phyloP scores from a whole-genome alignment of 2,329 filamentous ascomycete species.

The Alternaria consortialis region DNA sequence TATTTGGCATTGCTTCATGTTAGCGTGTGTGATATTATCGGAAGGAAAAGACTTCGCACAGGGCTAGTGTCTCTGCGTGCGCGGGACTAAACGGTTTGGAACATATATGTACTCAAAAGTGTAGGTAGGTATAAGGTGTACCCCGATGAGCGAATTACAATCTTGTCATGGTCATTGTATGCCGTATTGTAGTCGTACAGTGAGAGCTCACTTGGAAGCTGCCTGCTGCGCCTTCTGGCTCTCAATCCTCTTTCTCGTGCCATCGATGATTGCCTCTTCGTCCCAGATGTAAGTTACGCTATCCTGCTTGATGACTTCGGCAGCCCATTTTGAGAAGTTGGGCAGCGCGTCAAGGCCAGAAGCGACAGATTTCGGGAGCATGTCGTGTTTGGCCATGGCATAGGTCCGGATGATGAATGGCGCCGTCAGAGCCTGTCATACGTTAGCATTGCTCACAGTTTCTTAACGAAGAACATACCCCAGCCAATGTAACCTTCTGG shows the following conservation, averaged over 20 bases:
- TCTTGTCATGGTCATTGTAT: conserved; percentile 3
- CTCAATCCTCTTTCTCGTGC: conserved; percentile 34
- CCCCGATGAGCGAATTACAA: not conserved
- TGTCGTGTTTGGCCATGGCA: conserved; percentile 61
- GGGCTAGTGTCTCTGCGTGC: not conserved
- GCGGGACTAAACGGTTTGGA: not conserved
- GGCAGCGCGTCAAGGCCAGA: conserved; percentile 66
- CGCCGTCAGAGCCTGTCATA: conserved; percentile 65
- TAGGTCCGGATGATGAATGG: conserved; percentile 73
- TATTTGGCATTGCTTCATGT: conserved; percentile 13
- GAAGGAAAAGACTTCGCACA: conserved; percentile 10
- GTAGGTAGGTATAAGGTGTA: conserved; percentile 10
- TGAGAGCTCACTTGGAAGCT: conserved; percentile 23
- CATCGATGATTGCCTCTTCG: conserved; percentile 35
- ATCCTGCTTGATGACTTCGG: conserved; percentile 66
- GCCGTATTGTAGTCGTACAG: not conserved
- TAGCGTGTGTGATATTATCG: conserved; percentile 26
- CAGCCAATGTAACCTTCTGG: conserved; percentile 72
- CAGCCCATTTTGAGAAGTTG: conserved; percentile 73
- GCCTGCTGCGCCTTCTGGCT: conserved; percentile 37
- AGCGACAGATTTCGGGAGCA: conserved; percentile 62
- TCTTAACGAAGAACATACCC: conserved; percentile 61
- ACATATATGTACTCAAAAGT: conserved; percentile 10
- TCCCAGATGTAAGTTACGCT: conserved; percentile 65
- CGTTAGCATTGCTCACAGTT: conserved; percentile 9